A percentile compares a stretch with the other conserved stretches of the same genome.
phyloP scores from a whole-genome alignment of 495 filamentous ascomycete genomes.

The Penicillium soppii region DNA sequence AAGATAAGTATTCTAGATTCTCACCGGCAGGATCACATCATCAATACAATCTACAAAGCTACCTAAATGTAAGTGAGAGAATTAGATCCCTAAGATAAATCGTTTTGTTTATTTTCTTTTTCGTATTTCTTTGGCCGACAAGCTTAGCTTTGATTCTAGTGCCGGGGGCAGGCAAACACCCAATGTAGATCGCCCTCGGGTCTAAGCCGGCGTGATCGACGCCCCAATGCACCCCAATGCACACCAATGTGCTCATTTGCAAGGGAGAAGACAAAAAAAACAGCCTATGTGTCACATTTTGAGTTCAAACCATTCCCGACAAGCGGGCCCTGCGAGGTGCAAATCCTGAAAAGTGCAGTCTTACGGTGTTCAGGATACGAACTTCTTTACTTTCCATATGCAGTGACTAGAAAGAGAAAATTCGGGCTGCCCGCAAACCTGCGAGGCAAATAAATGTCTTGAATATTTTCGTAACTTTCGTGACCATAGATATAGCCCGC shows the following conservation, averaged over 20 bases:
- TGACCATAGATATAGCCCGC: not conserved
- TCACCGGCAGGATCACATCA: not conserved
- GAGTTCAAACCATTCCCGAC: conserved; percentile 1
- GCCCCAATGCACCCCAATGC: not conserved
- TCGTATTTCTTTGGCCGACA: not conserved
- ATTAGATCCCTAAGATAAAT: not conserved
- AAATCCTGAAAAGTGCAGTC: not conserved
- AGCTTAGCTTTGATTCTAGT: not conserved
- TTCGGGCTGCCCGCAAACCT: not conserved
- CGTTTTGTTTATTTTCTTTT: not conserved
- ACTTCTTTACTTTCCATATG: no score
- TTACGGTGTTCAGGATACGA: no score
- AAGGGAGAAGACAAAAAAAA: not conserved
- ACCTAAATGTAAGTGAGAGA: no score
- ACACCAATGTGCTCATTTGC: not conserved
- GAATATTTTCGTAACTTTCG: not conserved
- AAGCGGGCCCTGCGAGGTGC: not conserved
- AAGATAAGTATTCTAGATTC: not conserved
- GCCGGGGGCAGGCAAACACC: not conserved
- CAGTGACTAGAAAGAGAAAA: no score
- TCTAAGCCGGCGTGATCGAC: conserved; percentile 4
- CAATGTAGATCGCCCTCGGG: conserved; percentile 1
- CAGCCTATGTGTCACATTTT: not conserved
- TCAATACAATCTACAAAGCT: not conserved
- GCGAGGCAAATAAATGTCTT: not conserved